Evolutionary conservation across 2,329 filamentous ascomycete species (phyloP), one percentile per base, ranked within the genome.

Genomic region (Dothideomycetidae sp.): DNA sequence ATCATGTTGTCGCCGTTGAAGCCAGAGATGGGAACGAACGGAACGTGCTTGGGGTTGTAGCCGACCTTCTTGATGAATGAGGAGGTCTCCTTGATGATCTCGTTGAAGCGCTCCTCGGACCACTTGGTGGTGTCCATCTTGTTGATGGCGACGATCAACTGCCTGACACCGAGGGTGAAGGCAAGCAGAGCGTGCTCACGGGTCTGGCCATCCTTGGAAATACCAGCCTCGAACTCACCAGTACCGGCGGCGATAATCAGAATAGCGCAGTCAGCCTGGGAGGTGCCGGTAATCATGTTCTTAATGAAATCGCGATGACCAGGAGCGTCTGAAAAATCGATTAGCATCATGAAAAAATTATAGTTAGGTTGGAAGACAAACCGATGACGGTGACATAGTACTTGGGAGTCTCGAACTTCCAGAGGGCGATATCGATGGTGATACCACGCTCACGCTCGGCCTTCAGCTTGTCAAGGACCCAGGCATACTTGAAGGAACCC

Each of bases 281-380:
- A 98, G 63, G 90, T 96, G 86, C 90, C 90, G 81, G 90, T 96
- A 70, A 98, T 98, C 90, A 98, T 98, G 86, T 96, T 98, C 88
- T 98, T 98, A 84, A 98, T 96, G 78, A 96, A 98, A 66, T 98
- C 90, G 90, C 90, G 88, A 73, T 98, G 90, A 71, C 90, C 90
- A 61, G 90, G 90, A 67, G 90, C 90, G 63, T 98, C 83, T 81
- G 18, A 14, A 5, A 15, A 13, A 31, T 3, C 16, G 33, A 4
- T 26, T 7, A 42, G 34, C 36, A 30, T 30, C 33, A 23, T 10
- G 12, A 21, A 42, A 36, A 34, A n/a, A n/a, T n/a, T n/a, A n/a
- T n/a, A n/a, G n/a, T n/a, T n/a, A n/a, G n/a, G n/a, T n/a, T n/a
- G n/a, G n/a, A n/a, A n/a, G n/a, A n/a, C n/a, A 32, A 76, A 84